Evolutionary conservation across 2,329 filamentous ascomycete species (phyloP).

Genomic region (Sporothrix pseudoabietina): DNA sequence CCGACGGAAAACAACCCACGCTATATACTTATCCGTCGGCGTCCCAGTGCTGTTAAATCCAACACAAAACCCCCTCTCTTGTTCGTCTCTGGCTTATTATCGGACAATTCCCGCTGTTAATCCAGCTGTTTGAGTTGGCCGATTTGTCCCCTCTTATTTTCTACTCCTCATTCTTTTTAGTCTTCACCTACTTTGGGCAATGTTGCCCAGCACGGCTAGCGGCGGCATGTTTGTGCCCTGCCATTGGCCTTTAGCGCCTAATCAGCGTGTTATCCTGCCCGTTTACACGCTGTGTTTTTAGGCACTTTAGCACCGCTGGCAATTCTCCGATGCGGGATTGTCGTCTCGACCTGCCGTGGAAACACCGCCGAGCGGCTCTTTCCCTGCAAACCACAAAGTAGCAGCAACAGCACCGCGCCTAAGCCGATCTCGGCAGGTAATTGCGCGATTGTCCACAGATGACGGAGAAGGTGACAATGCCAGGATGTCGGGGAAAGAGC

Average conservation of each 20-base stretch:
- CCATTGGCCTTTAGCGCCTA: not conserved
- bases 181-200: not conserved
- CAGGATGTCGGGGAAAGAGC: not conserved
- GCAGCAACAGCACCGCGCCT: not conserved
- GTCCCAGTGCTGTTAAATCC: not conserved
- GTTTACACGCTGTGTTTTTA: not conserved
- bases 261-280: not conserved
- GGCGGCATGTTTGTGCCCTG: not conserved
- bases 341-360: constrained; percentile 3
- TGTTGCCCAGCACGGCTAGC: constrained; percentile 11
- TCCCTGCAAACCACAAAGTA: not conserved
- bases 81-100: not conserved
- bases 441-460: not conserved
- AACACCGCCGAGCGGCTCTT: constrained; percentile 18
- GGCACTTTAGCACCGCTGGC: not conserved
- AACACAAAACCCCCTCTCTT: no score
- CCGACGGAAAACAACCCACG: not conserved
- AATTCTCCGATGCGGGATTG: constrained; percentile 7
- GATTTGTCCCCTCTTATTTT: not conserved
- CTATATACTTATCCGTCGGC: not conserved
- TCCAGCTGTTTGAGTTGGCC: not conserved
- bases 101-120: constrained; percentile 5
- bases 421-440: constrained; percentile 25
- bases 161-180: not conserved
- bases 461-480: not conserved